phyloP scores from a whole-genome alignment of 2,329 filamentous ascomycete genomes.

The Colletotrichum sp. region DNA sequence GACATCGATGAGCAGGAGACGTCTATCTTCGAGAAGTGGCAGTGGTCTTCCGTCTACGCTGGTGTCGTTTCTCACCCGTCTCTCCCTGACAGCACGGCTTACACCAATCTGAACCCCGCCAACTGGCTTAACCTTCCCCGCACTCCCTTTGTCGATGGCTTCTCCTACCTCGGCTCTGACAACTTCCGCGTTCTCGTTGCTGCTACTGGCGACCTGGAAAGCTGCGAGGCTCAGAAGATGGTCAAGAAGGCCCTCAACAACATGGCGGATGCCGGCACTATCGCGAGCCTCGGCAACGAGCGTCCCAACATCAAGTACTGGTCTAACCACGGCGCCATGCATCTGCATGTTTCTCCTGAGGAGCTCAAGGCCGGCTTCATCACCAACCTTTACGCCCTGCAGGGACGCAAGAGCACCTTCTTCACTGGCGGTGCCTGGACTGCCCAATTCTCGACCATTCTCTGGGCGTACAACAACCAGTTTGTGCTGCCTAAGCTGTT shows the following conservation, averaged over 20 bases:
- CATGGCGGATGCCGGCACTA: slow-evolving; percentile 25
- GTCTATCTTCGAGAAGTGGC: slow-evolving; percentile 34
- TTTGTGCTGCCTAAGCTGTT: slow-evolving; percentile 31
- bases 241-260: slow-evolving; percentile 25
- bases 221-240: slow-evolving; percentile 26
- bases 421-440: slow-evolving; percentile 41
- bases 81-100: slow-evolving; percentile 27
- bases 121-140: slow-evolving; percentile 30
- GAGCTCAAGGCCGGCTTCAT: slow-evolving; percentile 39
- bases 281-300: slow-evolving; percentile 20
- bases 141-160: slow-evolving; percentile 30
- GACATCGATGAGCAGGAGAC: slow-evolving; percentile 34
- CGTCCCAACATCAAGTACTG: slow-evolving; percentile 29
- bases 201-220: slow-evolving; percentile 24
- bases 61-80: slow-evolving; percentile 35
- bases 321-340: slow-evolving; percentile 34
- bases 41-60: slow-evolving; percentile 34
- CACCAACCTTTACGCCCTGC: slow-evolving; percentile 37
- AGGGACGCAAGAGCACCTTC: slow-evolving; percentile 43
- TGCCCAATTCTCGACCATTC: slow-evolving; percentile 33
- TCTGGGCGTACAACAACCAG: slow-evolving; percentile 37
- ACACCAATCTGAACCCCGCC: slow-evolving; percentile 31
- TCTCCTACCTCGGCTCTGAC: slow-evolving; percentile 29
- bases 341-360: slow-evolving; percentile 31
- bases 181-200: slow-evolving; percentile 31